phyloP scores from a whole-genome alignment of 1,139 yeast species.

The Arxiozyma slooffiae region DNA sequence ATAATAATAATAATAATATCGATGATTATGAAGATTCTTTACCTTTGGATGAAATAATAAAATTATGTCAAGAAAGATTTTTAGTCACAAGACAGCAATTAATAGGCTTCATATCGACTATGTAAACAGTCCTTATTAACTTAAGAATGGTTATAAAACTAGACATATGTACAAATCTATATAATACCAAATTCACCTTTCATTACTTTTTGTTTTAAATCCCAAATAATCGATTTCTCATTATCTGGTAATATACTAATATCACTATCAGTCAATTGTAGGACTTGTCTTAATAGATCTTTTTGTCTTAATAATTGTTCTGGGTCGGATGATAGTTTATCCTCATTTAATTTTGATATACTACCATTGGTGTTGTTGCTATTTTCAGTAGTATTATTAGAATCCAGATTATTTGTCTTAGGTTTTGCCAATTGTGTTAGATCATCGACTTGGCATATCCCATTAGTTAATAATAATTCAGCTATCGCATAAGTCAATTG shows the following conservation, averaged over 20 bases:
- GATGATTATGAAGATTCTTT: slow-evolving; percentile 13
- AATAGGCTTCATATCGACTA: slow-evolving; percentile 11
- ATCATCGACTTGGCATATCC: slow-evolving; percentile 28
- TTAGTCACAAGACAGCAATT: slow-evolving; percentile 16
- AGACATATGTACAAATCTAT: slow-evolving; percentile 3
- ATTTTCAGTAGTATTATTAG: slow-evolving; percentile 4
- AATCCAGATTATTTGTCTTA: slow-evolving; percentile 5
- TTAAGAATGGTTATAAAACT: neutral
- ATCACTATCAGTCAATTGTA: slow-evolving; percentile 56
- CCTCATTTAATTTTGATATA: slow-evolving; percentile 1
- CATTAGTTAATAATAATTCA: slow-evolving; percentile 54
- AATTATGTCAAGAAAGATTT: slow-evolving; percentile 19
- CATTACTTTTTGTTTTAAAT: slow-evolving; percentile 29
- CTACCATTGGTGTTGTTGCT: neutral
- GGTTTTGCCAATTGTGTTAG: slow-evolving; percentile 24
- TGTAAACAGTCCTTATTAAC: neutral
- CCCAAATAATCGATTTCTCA: slow-evolving; percentile 37
- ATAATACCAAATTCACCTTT: slow-evolving; percentile 29
- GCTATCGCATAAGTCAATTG: slow-evolving; percentile 76
- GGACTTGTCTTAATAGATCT: slow-evolving; percentile 44
- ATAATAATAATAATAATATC: neutral
- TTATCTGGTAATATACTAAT: slow-evolving; percentile 50
- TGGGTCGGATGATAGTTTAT: slow-evolving; percentile 32
- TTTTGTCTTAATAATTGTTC: slow-evolving; percentile 42
- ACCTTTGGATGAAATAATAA: slow-evolving; percentile 11